phyloP scores from a whole-genome alignment of 768 basidiomycete genomes.

The Hygrocybe coccinea region DNA sequence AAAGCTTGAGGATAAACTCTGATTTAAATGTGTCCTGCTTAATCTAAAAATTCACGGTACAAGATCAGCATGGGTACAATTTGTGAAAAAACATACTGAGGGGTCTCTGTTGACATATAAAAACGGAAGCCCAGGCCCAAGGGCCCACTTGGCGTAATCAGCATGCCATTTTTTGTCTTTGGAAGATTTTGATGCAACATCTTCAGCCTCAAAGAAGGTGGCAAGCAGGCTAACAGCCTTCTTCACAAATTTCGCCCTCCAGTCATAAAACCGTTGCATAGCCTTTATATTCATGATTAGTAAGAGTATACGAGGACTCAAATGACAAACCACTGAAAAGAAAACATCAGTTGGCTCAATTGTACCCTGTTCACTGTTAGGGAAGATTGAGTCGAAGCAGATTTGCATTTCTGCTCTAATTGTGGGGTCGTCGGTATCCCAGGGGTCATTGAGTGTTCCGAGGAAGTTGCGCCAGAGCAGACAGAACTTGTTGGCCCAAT shows the following conservation, averaged over 20 bases:
- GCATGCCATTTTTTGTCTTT: background rate
- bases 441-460: background rate
- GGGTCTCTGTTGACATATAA: background rate
- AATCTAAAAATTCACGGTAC: background rate
- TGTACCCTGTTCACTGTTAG: background rate
- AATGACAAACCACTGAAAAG: background rate
- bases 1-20: background rate
- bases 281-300: background rate
- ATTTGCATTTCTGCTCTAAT: background rate
- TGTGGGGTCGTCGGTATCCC: background rate
- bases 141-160: background rate
- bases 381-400: background rate
- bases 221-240: background rate
- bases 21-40: background rate
- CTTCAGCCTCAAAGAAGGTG: background rate
- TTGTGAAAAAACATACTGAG: background rate
- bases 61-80: background rate
- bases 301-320: background rate
- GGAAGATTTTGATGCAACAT: background rate
- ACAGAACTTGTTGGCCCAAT: background rate
- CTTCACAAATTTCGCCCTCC: background rate
- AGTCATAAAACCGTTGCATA: background rate
- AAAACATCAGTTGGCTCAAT: background rate
- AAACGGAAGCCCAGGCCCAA: background rate
- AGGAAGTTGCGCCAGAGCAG: background rate